A percentile compares a stretch with the other conserved stretches of the same genome.
Evolutionary conservation across 176 grass and related monocot species (phyloP).

Genomic region (Otatea glauca): DNA sequence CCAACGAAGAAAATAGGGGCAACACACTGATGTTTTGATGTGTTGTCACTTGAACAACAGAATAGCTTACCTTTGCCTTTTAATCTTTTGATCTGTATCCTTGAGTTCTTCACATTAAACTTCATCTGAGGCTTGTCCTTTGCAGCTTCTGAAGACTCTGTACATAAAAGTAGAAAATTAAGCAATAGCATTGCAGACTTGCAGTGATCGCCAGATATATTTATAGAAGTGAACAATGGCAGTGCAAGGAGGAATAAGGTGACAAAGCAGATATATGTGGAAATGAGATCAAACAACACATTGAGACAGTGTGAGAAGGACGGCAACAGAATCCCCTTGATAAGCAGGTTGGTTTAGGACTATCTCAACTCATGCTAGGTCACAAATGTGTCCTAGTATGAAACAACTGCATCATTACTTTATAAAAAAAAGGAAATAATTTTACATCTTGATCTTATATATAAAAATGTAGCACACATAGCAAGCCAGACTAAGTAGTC

Average conservation of each 20-base stretch:
- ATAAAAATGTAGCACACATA: background rate
- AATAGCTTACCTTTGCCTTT: conserved; percentile 61
- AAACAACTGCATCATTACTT: no score
- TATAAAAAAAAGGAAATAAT: background rate
- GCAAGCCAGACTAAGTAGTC: background rate
- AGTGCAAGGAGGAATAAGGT: background rate
- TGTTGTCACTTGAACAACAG: background rate
- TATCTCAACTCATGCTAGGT: no score
- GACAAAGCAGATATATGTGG: background rate
- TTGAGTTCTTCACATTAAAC: conserved; percentile 69
- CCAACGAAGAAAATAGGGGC: background rate
- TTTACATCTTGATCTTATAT: background rate
- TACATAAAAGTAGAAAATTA: conserved; percentile 10
- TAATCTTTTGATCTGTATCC: conserved; percentile 69
- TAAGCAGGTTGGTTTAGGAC: no score
- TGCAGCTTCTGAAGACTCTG: conserved; percentile 51
- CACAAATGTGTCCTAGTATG: no score
- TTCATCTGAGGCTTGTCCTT: conserved; percentile 57
- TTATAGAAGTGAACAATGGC: background rate
- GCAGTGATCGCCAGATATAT: background rate
- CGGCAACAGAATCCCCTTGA: background rate
- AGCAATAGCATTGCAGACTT: background rate
- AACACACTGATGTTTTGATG: background rate
- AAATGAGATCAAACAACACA: conserved; percentile 14
- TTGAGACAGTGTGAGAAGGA: background rate